Conservation (phyloP, 2,329 filamentous ascomycete species). For the Penicillium glabrum region DNA sequence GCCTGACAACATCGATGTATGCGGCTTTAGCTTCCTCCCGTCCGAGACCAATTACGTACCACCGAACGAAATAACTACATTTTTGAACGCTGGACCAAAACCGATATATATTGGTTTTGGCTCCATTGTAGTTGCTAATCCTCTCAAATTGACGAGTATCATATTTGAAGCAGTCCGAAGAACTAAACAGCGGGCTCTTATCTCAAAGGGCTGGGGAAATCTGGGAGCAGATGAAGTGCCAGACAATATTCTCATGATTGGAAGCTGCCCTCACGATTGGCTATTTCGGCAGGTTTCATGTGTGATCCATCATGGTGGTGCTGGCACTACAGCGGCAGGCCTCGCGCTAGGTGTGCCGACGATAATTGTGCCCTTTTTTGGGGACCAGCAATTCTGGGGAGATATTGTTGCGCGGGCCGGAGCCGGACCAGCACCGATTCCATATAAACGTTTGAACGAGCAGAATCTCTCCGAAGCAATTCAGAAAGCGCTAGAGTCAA, state of each 20-base stretch:
- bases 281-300: conserved; percentile 55
- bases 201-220: conserved; percentile 55
- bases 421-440: conserved; percentile 68
- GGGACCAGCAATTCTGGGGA: conserved; percentile 79
- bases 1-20: conserved; percentile 24
- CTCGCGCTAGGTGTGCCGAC: conserved; percentile 76
- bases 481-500: conserved; percentile 57
- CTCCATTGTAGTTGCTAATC: conserved; percentile 54
- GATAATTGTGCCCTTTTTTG: conserved; percentile 80
- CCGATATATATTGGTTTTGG: conserved; percentile 58
- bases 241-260: conserved; percentile 48
- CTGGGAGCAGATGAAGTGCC: conserved; percentile 33
- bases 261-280: conserved; percentile 58
- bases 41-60: conserved; percentile 33
- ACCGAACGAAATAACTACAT: conserved; percentile 37
- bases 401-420: conserved; percentile 70
- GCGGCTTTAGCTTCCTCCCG: conserved; percentile 45
- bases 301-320: conserved; percentile 59
- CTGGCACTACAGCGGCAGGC: conserved; percentile 60
- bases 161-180: conserved; percentile 49
- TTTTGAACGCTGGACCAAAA: conserved; percentile 46
- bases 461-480: conserved; percentile 67
- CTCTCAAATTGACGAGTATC: conserved; percentile 42
- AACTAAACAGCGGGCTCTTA: conserved; percentile 50
- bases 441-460: conserved; percentile 64